Evolutionary conservation across 2,329 filamentous ascomycete species (phyloP).

Genomic region (Fusarium torulosum): DNA sequence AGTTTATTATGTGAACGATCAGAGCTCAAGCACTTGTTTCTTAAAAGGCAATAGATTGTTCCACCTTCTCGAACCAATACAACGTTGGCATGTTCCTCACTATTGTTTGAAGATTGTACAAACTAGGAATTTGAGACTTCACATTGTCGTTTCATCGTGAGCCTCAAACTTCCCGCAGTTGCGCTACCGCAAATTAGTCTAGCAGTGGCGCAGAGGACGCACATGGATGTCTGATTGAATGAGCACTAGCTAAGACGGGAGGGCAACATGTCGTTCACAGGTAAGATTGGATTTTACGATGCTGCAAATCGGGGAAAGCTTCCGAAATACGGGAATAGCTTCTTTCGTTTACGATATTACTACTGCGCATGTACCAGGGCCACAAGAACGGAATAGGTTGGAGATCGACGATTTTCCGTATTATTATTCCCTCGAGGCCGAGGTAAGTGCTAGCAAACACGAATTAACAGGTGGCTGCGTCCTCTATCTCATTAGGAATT

Average conservation of each 20-base stretch:
- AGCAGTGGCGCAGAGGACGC: conserved; percentile 53
- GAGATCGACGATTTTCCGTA: no score
- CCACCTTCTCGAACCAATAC: background rate
- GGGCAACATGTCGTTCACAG: background rate
- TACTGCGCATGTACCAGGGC: background rate
- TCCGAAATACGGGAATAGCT: conserved; percentile 19
- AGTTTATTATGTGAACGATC: no score
- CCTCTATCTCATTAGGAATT: background rate
- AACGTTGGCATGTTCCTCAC: background rate
- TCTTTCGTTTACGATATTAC: conserved; percentile 4
- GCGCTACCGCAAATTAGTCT: conserved; percentile 15
- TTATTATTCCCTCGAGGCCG: background rate
- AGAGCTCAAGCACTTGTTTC: no score
- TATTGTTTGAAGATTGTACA: conserved; percentile 22
- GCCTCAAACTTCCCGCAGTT: conserved; percentile 22
- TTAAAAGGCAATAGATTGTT: background rate
- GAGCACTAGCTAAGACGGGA: conserved; percentile 27
- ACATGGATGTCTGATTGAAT: conserved; percentile 23
- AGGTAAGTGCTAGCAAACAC: background rate
- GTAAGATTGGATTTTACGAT: conserved; percentile 17
- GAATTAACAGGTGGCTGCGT: no score
- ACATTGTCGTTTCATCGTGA: conserved; percentile 33
- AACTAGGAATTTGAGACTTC: conserved; percentile 11
- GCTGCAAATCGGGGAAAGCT: conserved; percentile 10
- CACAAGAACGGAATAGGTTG: no score